Evolutionary conservation across 257 asterid genomes (phyloP), one percentile per base, ranked within the genome.

Genomic region (Coffea canephora): DNA sequence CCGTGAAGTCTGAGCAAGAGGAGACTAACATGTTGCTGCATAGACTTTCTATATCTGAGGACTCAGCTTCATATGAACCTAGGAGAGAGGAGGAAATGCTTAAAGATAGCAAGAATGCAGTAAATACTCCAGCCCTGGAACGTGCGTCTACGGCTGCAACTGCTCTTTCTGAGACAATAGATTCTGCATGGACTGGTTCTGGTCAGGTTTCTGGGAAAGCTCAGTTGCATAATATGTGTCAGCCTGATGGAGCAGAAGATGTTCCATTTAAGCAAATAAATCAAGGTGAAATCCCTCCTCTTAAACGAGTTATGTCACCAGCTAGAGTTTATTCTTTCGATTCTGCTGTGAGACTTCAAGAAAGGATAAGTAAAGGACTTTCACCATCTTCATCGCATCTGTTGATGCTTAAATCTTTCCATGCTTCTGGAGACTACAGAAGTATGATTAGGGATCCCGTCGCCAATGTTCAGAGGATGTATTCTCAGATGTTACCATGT

Each of bases 121-220:
- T 59, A 78, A 81, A 70, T 55, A 61, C 36, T 45, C 64, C 88
- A 64, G 61, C 94, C 27, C 81, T 91, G 66, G 92, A 88, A 85
- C 90, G 86, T 48, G 85, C 75, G 54, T 91, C 96, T 13, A 91
- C 96, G 8, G 97, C 92, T 75, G 98, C 85, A 54, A 87, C 97
- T 2, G 86, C 86, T 76, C 93, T 96, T 65, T 93, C 99, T 25
- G 98, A 95, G 78, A 85, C 89, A 85, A 95, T 95, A 64, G 99
- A 95, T 87, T 92, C 87, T 59, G 97, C 93, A 23, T 95, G 99
- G 98, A 89, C 94, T 52, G 99, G 99, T 80, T 88, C 93, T 54
- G 93, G 91, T 77, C 87, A 75, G 66, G 84, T 87, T 41, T 78
- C 83, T 36, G 75, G 55, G 71, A 81, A 83, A 61, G 72, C 81